Evolutionary conservation across 2,329 filamentous ascomycete species (phyloP), one percentile per base, ranked within the genome.

Genomic region (Talaromyces sp.): DNA sequence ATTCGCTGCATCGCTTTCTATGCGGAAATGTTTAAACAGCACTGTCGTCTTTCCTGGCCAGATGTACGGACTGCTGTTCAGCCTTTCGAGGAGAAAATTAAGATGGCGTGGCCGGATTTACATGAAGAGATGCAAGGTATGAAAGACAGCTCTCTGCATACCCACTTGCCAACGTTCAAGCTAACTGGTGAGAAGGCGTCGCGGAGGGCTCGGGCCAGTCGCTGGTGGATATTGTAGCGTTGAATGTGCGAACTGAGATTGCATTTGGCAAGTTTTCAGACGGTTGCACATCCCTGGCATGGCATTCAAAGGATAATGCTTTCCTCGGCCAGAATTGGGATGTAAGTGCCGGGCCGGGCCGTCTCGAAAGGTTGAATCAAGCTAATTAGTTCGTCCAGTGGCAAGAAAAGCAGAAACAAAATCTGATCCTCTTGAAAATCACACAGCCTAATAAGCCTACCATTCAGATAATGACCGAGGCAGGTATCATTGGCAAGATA

Each of bases 251-350:
- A 2, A 86, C 83, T 0, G 84, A 86, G 69, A 85, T 86, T 58
- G 81, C 81, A 1, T 85, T 83, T 67, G 84, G 84, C 0, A 68
- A 82, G 62, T 82, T 84, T 67, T 81, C 75, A 59, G 84, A 86
- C 71, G 84, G 84, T 13, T 86, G 84, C 69, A 86, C 84, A 3
- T 79, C 81, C 22, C 68, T 86, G 29, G 77, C 78, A 4, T 85
- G 81, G 81, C 75, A 78, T 36, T 79, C 76, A 1, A 63, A 68
- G 1, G 68, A 68, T 0, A 65, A 68, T 7, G 72, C 77, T 47
- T 84, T 79, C 69, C 72, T 85, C 11, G 83, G 78, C 10, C 84
- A 86, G 75, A 86, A 86, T 65, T 87, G 85, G 85, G 84, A 86
- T 70, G 72, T 73, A 65, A 65, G 70, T 69, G n/a, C n/a, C n/a